Evolutionary conservation across 768 basidiomycete genomes (phyloP), one percentile per base, ranked within the genome.

Genomic region (Suillus subaureus): DNA sequence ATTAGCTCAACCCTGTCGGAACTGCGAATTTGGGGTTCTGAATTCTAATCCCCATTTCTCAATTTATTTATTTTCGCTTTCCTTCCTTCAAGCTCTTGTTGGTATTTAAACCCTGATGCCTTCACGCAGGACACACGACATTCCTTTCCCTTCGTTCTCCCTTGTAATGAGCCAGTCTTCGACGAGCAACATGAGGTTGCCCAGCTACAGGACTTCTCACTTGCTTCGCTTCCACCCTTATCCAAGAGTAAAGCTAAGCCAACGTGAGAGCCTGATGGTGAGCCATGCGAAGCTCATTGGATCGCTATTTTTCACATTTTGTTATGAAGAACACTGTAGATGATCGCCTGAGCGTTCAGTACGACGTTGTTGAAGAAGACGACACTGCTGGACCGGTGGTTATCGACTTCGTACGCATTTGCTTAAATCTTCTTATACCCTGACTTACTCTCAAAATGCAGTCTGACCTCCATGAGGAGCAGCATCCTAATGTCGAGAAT

Each of bases 181-280:
- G 72, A 75, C 47, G 6, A 60, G 42, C 40, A 40, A 60, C 0
- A 47, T 52, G 0, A 51, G 67, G 0, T 65, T 76, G 0, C 76
- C 75, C 0, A 58, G 70, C 45, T 76, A 77, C 57, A 71, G 75
- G 15, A 75, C 73, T 2, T 76, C 75, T 0, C 68, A 78, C 40
- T 55, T 78, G 6, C 52, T 73, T 33, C 64, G 75, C 23, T 77
- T 66, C 26, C 74, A 75, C 63, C 74, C 74, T 40, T 75, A 75
- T 64, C 74, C 74, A 51, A 73, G 75, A 43, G 52, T 57, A 37
- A 71, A 69, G 28, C 62, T 43, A 2, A 71, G 70, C 62, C 33
- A 42, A 49, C 73, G 67, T 69, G 75, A 76, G 70, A 74, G 65
- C 66, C 57, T 75, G 21, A 7, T 39, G 68, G 76, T 75, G 57